A percentile compares a stretch with the other conserved stretches of the same genome.
These are phyloP conservation scores for Colletotrichum tropicale DNA, from an alignment of 2,329 filamentous ascomycete genomes.

Conservation along the genomic window DNA sequence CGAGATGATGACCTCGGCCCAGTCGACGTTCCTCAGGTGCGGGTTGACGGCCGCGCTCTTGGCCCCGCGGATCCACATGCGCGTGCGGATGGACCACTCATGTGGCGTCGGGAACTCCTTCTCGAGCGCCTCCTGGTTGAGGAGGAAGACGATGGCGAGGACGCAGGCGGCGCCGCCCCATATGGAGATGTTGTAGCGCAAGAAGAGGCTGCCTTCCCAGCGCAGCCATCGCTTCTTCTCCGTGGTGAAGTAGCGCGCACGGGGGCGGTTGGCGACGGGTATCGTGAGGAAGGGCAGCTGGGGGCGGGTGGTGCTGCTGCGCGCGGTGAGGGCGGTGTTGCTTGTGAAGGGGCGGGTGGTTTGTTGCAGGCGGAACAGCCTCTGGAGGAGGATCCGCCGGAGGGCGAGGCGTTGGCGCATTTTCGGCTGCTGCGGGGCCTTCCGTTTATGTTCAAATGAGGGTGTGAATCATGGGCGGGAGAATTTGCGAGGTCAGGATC, in stretches of 20 bases:
- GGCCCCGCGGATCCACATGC: conserved; percentile 71
- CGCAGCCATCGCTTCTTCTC: conserved; percentile 74
- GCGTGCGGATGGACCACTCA: conserved; percentile 78
- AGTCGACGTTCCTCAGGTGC: conserved; percentile 63
- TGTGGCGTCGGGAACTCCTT: conserved; percentile 78
- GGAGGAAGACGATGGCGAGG: conserved; percentile 65
- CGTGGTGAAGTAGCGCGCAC: conserved; percentile 79
- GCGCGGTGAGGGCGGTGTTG: conserved; percentile 27
- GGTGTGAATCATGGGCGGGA: not conserved
- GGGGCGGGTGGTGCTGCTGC: conserved; percentile 35
- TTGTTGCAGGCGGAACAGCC: conserved; percentile 18
- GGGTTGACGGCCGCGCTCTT: conserved; percentile 61
- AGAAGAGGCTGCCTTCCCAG: conserved; percentile 71
- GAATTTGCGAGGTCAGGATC: not conserved
- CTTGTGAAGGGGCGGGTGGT: conserved; percentile 20
- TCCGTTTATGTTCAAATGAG: not conserved
- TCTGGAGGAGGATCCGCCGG: conserved; percentile 33
- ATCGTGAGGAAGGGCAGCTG: conserved; percentile 58
- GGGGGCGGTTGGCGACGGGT: conserved; percentile 34
- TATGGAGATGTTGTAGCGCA: conserved; percentile 69
- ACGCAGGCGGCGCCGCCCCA: conserved; percentile 68
- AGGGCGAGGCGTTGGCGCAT: conserved; percentile 46
- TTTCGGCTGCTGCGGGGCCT: conserved; percentile 10
- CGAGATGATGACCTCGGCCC: conserved; percentile 68
- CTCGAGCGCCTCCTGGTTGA: conserved; percentile 78